These are phyloP conservation scores for Tolypocladium cylindrosporum DNA, from an alignment of 2,329 filamentous ascomycete genomes.

Conservation along the genomic window DNA sequence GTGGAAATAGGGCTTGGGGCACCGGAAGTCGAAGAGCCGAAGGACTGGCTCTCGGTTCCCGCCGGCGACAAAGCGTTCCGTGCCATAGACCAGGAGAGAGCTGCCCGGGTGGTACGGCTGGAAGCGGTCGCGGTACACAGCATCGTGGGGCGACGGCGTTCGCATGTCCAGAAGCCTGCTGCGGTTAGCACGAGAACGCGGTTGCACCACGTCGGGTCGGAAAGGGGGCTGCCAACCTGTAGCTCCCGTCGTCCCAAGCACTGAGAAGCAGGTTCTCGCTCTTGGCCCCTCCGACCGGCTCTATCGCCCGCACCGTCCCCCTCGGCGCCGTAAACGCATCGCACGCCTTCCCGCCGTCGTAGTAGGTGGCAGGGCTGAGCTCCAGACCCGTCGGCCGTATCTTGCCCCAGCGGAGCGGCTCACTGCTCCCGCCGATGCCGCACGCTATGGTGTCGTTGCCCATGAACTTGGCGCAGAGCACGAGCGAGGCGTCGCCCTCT, in stretches of 20 bases:
- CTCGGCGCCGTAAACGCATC: conserved; percentile 13
- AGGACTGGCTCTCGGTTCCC: conserved; percentile 32
- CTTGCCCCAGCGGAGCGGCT: conserved; percentile 35
- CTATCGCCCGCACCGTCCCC: conserved; percentile 34
- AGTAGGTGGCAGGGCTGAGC: conserved; percentile 23
- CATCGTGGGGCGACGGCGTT: conserved; percentile 34
- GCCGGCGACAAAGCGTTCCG: conserved; percentile 40
- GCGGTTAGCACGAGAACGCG: background rate
- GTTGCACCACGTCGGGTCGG: background rate
- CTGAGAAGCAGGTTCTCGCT: conserved; percentile 34
- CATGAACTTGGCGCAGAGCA: conserved; percentile 34
- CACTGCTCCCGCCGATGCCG: conserved; percentile 28
- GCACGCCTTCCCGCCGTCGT: conserved; percentile 3
- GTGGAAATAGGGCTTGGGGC: conserved; percentile 36
- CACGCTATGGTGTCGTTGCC: conserved; percentile 33
- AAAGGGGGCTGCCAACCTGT: conserved; percentile 17
- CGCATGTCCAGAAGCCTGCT: conserved; percentile 37
- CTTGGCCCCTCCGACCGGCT: conserved; percentile 28
- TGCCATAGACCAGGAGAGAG: conserved; percentile 38
- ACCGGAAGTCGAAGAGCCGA: conserved; percentile 46
- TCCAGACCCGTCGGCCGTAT: conserved; percentile 35
- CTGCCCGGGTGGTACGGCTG: conserved; percentile 35
- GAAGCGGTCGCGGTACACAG: conserved; percentile 42
- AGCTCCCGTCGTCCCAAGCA: conserved; percentile 43
- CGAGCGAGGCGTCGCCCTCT: conserved; percentile 12